Percentiles rank a stretch among this genome's conserved stretches.
phyloP scores from a whole-genome alignment of 495 filamentous ascomycete species.

The Xylaria curta region DNA sequence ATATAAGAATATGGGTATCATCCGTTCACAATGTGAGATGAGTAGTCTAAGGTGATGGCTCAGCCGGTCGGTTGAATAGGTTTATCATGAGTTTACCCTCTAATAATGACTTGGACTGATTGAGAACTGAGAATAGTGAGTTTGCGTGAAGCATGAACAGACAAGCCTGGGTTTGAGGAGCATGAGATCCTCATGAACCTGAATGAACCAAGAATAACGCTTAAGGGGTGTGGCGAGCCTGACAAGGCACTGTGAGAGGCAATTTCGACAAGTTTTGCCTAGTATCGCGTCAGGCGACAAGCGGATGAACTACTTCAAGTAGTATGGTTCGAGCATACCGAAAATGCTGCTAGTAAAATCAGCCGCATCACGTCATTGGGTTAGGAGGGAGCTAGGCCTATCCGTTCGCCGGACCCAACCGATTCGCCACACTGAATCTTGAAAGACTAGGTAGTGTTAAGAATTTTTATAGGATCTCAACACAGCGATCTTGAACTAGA shows the following conservation, averaged over 20 bases:
- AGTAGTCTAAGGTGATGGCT: not conserved
- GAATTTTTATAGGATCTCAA: not conserved
- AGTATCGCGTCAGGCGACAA: not conserved
- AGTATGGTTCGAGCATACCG: conserved; percentile 11
- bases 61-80: conserved; percentile 4
- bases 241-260: not conserved
- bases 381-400: conserved; percentile 19
- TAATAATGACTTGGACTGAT: not conserved
- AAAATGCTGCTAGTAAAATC: conserved; percentile 7
- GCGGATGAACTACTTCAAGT: conserved; percentile 21
- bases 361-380: conserved; percentile 28
- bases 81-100: not conserved
- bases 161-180: not conserved
- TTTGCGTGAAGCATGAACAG: too few relatives aligned
- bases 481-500: not conserved
- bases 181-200: not conserved
- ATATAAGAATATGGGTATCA: conserved; percentile 5
- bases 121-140: not conserved
- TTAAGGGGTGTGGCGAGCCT: not conserved
- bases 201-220: not conserved
- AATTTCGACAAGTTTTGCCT: not conserved
- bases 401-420: conserved; percentile 25
- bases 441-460: not conserved
- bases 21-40: conserved; percentile 11
- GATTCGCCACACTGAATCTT: not conserved